Conservation (phyloP, 345 rosid genomes). For the Trapa incisa region DNA sequence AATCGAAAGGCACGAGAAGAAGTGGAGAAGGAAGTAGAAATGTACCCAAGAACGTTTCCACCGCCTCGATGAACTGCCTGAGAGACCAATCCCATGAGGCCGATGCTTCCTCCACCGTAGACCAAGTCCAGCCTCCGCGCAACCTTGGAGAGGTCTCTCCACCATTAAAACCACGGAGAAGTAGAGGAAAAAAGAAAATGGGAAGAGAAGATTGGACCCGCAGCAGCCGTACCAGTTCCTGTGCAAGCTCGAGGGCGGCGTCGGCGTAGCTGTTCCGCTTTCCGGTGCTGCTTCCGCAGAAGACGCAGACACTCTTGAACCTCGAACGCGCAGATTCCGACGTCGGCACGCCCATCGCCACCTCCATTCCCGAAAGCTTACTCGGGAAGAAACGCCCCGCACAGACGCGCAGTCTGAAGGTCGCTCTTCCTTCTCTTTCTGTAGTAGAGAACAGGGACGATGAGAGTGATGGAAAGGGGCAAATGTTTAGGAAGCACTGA, state of each 20-base stretch:
- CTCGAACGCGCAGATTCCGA: conserved; percentile 16
- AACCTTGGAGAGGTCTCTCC: conserved; percentile 20
- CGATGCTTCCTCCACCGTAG: conserved; percentile 68
- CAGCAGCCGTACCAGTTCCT: conserved; percentile 45
- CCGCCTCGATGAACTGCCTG: conserved; percentile 56
- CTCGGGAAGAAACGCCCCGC: not conserved
- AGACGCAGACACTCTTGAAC: conserved; percentile 76
- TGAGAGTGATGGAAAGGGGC: not conserved
- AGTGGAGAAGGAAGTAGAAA: not conserved
- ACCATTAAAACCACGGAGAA: not conserved
- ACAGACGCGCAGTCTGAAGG: not conserved
- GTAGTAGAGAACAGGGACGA: not conserved
- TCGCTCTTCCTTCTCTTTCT: not conserved
- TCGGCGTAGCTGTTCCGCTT: conserved; percentile 51
- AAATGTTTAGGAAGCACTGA: too few species aligned
- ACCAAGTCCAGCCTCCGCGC: conserved; percentile 48
- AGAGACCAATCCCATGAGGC: conserved; percentile 66
- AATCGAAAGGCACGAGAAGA: not conserved
- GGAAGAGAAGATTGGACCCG: not conserved
- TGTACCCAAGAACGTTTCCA: conserved; percentile 57
- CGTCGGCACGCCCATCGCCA: conserved; percentile 3
- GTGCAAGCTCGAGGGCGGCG: conserved; percentile 74
- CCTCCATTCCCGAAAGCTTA: conserved; percentile 11
- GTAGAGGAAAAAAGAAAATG: too few species aligned
- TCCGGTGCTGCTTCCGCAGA: conserved; percentile 87